These are phyloP conservation scores for Piper betle DNA, from an alignment of 164 flowering plant genomes.

Conservation along the genomic window DNA sequence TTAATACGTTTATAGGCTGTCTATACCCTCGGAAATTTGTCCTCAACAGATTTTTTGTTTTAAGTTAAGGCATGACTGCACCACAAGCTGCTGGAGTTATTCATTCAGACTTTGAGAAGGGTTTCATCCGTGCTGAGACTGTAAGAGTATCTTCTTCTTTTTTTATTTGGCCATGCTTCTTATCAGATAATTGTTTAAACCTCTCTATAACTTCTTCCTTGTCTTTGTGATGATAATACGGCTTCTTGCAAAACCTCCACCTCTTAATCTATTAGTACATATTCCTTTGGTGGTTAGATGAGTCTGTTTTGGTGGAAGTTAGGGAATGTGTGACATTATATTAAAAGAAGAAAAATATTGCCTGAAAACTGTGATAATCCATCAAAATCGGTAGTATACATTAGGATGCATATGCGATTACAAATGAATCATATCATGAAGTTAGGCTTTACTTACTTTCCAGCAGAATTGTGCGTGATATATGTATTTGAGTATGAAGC, in stretches of 20 bases:
- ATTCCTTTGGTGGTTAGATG: background rate
- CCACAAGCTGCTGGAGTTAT: slow-evolving; percentile 99
- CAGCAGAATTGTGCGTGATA: too few relatives aligned
- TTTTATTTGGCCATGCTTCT: background rate
- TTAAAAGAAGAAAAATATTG: too few relatives aligned
- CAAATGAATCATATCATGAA: background rate
- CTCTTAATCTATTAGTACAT: too few relatives aligned
- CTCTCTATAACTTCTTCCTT: too few relatives aligned
- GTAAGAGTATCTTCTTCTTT: slow-evolving; percentile 28
- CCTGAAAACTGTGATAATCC: background rate
- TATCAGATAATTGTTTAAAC: too few relatives aligned
- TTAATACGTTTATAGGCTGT: background rate
- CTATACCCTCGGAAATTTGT: background rate
- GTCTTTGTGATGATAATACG: too few relatives aligned
- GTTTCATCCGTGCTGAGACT: slow-evolving; percentile 97
- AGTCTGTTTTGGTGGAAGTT: background rate
- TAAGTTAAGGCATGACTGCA: slow-evolving; percentile 80
- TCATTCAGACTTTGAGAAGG: slow-evolving; percentile 97
- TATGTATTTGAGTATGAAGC: too few relatives aligned
- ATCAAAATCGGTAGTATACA: background rate
- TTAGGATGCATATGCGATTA: background rate
- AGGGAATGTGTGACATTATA: background rate
- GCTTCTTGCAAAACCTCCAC: too few relatives aligned
- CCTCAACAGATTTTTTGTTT: background rate
- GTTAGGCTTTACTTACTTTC: too few relatives aligned